phyloP scores from a whole-genome alignment of 106 monocot species.

The Gastrodia elata region DNA sequence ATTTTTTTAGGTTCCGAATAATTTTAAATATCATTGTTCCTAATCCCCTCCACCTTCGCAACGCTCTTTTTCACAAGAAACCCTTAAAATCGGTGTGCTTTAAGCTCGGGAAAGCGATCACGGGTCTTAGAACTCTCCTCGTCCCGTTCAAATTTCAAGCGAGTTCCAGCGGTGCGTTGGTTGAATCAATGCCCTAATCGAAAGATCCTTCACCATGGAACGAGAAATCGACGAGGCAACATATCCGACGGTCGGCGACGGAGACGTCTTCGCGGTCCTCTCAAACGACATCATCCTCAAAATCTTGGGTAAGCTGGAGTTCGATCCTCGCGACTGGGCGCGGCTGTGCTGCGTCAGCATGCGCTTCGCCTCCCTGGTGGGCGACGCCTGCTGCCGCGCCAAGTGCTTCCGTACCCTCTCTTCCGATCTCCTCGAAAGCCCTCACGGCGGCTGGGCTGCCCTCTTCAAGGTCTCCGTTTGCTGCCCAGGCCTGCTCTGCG shows the following conservation, averaged over 20 bases:
- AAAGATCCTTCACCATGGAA: not conserved
- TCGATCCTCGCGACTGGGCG: slow-evolving; percentile 73
- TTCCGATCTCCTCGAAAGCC: slow-evolving; percentile 5
- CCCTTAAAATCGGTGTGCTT: too few species aligned
- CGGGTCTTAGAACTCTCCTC: not conserved
- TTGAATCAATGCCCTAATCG: not conserved
- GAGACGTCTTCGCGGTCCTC: slow-evolving; percentile 22
- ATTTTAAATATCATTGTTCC: too few species aligned
- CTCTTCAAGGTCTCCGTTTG: slow-evolving; percentile 86
- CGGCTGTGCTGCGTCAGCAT: slow-evolving; percentile 46
- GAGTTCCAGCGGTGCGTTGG: not conserved
- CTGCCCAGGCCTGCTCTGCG: slow-evolving; percentile 76
- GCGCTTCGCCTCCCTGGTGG: slow-evolving; percentile 53
- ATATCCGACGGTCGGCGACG: not conserved
- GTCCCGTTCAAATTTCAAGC: not conserved
- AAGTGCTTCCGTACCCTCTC: slow-evolving; percentile 38
- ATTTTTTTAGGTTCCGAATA: too few species aligned
- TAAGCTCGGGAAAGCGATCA: too few species aligned
- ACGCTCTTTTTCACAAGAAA: too few species aligned
- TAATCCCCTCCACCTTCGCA: not conserved
- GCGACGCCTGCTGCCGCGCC: slow-evolving; percentile 32
- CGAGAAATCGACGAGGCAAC: not conserved
- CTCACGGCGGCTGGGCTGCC: slow-evolving; percentile 35
- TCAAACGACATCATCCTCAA: slow-evolving; percentile 68
- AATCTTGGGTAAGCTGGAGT: slow-evolving; percentile 55